A percentile compares a stretch with the other conserved stretches of the same genome.
Conservation (phyloP, 192 early-diverging fungal genomes). For the Rhizophagus prolifer region DNA sequence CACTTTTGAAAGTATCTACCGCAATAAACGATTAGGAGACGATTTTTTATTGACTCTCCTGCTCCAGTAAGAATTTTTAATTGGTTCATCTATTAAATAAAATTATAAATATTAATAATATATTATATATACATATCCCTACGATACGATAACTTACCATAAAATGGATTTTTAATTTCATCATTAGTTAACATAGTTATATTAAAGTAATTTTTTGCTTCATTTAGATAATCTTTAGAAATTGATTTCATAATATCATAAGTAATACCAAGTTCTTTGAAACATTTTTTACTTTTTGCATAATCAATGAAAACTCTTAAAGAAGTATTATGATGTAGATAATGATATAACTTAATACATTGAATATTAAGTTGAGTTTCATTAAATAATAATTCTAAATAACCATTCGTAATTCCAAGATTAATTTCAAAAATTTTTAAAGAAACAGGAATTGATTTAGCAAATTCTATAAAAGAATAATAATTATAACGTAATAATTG, state of each 20-base stretch:
- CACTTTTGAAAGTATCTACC: too few relatives aligned
- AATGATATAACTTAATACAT: neutral
- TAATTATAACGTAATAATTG: neutral
- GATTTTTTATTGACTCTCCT: neutral
- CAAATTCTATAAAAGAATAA: neutral
- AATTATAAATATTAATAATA: too few relatives aligned
- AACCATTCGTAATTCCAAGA: neutral
- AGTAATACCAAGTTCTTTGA: neutral
- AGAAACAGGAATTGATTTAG: neutral
- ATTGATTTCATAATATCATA: neutral
- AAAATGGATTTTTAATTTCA: neutral
- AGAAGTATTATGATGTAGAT: neutral
- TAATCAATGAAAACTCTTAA: neutral
- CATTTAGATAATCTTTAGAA: neutral
- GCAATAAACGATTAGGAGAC: too few relatives aligned
- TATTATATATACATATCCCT: too few relatives aligned
- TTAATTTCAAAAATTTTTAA: neutral
- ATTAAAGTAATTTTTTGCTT: neutral
- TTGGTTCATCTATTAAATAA: neutral
- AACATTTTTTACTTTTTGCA: neutral
- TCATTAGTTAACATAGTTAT: neutral
- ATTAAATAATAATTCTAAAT: neutral
- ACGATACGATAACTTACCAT: too few relatives aligned
- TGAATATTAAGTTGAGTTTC: neutral
- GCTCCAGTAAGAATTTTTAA: neutral